Evolutionary conservation across 495 filamentous ascomycete species (phyloP).

Genomic region (Penicillium ucsense): DNA sequence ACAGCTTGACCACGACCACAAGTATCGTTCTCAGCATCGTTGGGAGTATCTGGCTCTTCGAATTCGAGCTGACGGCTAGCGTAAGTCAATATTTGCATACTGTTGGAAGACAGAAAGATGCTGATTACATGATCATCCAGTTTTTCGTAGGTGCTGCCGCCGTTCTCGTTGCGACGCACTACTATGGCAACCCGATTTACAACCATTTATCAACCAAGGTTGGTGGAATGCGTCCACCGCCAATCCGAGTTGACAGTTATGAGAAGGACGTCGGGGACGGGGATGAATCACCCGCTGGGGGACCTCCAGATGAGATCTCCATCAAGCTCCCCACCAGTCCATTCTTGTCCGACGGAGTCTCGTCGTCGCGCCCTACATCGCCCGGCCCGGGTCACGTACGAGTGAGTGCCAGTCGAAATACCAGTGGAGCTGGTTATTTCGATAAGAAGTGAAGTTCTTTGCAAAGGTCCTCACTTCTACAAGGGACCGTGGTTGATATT

Average conservation of each 20-base stretch:
- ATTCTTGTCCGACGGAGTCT: conserved; percentile 43
- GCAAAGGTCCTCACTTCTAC: not conserved
- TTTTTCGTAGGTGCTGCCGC: conserved; percentile 70
- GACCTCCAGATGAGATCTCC: conserved; percentile 37
- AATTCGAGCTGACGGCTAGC: conserved; percentile 56
- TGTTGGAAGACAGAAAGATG: not conserved
- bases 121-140: conserved; percentile 38
- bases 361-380: conserved; percentile 58
- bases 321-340: conserved; percentile 43
- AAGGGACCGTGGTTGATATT: too few species aligned
- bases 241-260: conserved; percentile 64
- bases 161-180: conserved; percentile 71
- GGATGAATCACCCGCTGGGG: conserved; percentile 37
- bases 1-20: conserved; percentile 84
- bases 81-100: conserved; percentile 43
- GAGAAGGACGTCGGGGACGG: conserved; percentile 51
- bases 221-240: conserved; percentile 49
- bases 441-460: conserved; percentile 18
- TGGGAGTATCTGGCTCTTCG: conserved; percentile 76
- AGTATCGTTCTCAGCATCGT: conserved; percentile 79
- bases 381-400: conserved; percentile 44
- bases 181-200: conserved; percentile 54
- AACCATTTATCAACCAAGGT: conserved; percentile 31
- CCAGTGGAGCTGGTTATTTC: conserved; percentile 22
- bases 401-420: conserved; percentile 26